phyloP scores from a whole-genome alignment of 1,284 basidiomycete genomes.

The Apiotrichum laibachii region DNA sequence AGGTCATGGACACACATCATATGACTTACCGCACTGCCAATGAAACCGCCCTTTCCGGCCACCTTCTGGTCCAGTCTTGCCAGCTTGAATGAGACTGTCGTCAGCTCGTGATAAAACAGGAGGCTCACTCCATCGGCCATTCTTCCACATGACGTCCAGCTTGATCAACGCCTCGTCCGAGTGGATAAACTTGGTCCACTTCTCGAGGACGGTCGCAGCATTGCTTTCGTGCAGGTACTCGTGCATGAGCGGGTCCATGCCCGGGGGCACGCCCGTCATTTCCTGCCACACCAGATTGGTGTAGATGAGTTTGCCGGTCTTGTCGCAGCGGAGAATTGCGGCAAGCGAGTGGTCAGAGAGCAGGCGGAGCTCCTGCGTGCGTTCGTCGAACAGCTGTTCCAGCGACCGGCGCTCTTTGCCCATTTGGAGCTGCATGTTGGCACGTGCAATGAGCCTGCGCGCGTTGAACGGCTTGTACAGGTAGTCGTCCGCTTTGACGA shows the following conservation, averaged over 20 bases:
- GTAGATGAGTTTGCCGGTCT: slow-evolving; percentile 29
- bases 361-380: slow-evolving; percentile 35
- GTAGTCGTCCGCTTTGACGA: slow-evolving; percentile 46
- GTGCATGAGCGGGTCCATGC: slow-evolving; percentile 21
- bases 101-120: too few relatives aligned
- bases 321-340: slow-evolving; percentile 38
- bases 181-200: too few relatives aligned
- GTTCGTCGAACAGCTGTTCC: slow-evolving; percentile 43
- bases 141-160: too few relatives aligned
- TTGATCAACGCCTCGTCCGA: too few relatives aligned
- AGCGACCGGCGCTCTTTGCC: too few relatives aligned
- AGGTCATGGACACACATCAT: slow-evolving; percentile 19
- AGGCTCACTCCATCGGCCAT: too few relatives aligned
- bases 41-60: slow-evolving; percentile 32
- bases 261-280: slow-evolving; percentile 26
- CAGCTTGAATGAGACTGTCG: too few relatives aligned
- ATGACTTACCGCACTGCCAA: slow-evolving; percentile 20
- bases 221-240: slow-evolving; percentile 8
- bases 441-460: slow-evolving; percentile 52
- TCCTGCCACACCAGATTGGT: slow-evolving; percentile 38
- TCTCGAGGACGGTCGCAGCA: too few relatives aligned
- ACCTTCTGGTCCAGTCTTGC: slow-evolving; percentile 13
- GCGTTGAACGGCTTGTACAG: slow-evolving; percentile 47
- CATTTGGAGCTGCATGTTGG: slow-evolving; percentile 29
- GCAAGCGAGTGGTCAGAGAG: slow-evolving; percentile 42